A percentile compares a stretch with the other conserved stretches of the same genome.
Conservation (phyloP, 139 green algal species). For the Choricystis sp. region DNA sequence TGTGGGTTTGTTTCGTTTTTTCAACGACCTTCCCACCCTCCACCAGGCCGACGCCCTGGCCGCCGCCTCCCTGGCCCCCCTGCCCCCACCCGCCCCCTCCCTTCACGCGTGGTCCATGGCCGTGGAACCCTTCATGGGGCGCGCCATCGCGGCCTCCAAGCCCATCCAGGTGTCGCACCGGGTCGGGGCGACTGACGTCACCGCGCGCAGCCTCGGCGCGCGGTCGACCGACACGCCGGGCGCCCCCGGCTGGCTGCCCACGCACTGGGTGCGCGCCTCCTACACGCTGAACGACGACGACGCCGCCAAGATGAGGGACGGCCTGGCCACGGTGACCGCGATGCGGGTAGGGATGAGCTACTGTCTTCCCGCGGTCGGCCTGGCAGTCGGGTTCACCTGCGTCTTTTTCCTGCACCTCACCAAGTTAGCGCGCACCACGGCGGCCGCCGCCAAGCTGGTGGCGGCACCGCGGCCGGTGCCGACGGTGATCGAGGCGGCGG, state of each 20-base stretch:
- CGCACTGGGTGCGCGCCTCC: not conserved
- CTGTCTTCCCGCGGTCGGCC: not conserved
- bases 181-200: not conserved
- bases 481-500: no score
- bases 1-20: no score
- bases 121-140: not conserved
- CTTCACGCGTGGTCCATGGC: not conserved
- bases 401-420: no score
- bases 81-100: no score
- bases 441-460: no score
- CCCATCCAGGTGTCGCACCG: not conserved
- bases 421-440: no score
- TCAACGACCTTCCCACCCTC: no score
- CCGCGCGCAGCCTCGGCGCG: not conserved
- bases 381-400: no score
- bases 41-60: no score
- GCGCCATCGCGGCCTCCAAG: not conserved
- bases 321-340: not conserved
- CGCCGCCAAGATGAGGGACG: not conserved
- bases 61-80: no score
- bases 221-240: no score
- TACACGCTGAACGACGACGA: not conserved
- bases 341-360: not conserved
- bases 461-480: no score
- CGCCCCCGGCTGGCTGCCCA: not conserved